phyloP scores from a whole-genome alignment of 805 yeast species.

The Candida multigemmis region DNA sequence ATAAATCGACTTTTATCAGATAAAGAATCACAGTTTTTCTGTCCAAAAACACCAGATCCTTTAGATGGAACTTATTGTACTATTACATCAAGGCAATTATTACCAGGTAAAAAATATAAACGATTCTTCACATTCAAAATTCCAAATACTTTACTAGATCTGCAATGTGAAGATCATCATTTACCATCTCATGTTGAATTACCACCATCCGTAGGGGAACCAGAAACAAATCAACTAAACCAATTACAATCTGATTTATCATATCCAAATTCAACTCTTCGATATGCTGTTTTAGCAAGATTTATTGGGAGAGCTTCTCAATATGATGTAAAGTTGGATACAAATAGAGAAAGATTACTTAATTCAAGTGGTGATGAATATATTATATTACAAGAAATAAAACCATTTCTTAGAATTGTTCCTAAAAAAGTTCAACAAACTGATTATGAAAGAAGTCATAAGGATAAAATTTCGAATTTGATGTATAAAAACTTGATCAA shows the following conservation, averaged over 20 bases:
- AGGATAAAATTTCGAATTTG: constrained; percentile 9
- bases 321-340: constrained; percentile 12
- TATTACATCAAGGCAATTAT: neutral
- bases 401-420: constrained; percentile 16
- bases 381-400: constrained; percentile 24
- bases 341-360: constrained; percentile 10
- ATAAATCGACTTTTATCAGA: constrained; percentile 24
- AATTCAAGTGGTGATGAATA: constrained; percentile 30
- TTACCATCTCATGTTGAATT: constrained; percentile 20
- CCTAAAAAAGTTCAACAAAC: constrained; percentile 8
- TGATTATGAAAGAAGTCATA: constrained; percentile 8
- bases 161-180: constrained; percentile 24
- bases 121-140: constrained; percentile 33
- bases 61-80: constrained; percentile 12
- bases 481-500: constrained; percentile 14
- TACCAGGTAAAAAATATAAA: constrained; percentile 12
- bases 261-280: constrained; percentile 13
- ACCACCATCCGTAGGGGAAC: constrained; percentile 27
- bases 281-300: constrained; percentile 25
- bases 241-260: too few species aligned
- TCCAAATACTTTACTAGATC: constrained; percentile 26
- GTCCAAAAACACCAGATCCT: constrained; percentile 13
- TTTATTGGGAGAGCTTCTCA: constrained; percentile 29
- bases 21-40: constrained; percentile 4
- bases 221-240: constrained; percentile 9